phyloP scores from a whole-genome alignment of 768 basidiomycete genomes.

The Boletus rubescentipes region DNA sequence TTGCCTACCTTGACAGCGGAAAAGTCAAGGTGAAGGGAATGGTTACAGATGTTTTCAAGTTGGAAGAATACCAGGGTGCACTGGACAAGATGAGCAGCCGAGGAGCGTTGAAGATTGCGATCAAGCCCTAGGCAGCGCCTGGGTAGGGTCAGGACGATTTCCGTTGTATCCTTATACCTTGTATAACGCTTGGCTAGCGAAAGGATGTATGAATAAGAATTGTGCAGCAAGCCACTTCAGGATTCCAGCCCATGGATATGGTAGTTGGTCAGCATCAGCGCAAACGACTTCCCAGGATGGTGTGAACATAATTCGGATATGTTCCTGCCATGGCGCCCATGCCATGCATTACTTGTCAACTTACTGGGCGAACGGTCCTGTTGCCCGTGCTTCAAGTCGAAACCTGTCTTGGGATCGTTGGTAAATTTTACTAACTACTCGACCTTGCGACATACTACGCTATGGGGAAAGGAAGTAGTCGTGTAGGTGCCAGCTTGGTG shows the following conservation, averaged over 20 bases:
- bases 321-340: not conserved
- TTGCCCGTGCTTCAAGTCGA: not conserved
- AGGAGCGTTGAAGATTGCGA: constrained; percentile 58
- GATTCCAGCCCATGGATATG: no score
- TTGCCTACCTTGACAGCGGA: constrained; percentile 84
- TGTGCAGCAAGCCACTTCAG: not conserved
- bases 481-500: constrained; percentile 11
- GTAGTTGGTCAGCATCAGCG: no score
- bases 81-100: constrained; percentile 72
- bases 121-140: constrained; percentile 45
- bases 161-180: constrained; percentile 24
- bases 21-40: constrained; percentile 84
- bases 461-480: constrained; percentile 1
- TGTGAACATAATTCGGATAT: not conserved
- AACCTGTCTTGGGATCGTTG: no score
- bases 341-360: not conserved
- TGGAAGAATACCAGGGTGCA: constrained; percentile 69
- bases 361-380: not conserved
- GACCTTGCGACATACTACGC: not conserved
- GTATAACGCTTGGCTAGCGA: not conserved
- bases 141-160: not conserved
- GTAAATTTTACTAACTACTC: not conserved
- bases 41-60: constrained; percentile 65
- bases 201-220: not conserved
- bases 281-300: constrained; percentile 20